Evolutionary conservation across 148 eudicot genomes (phyloP).

Genomic region (Persicaria maculosa): DNA sequence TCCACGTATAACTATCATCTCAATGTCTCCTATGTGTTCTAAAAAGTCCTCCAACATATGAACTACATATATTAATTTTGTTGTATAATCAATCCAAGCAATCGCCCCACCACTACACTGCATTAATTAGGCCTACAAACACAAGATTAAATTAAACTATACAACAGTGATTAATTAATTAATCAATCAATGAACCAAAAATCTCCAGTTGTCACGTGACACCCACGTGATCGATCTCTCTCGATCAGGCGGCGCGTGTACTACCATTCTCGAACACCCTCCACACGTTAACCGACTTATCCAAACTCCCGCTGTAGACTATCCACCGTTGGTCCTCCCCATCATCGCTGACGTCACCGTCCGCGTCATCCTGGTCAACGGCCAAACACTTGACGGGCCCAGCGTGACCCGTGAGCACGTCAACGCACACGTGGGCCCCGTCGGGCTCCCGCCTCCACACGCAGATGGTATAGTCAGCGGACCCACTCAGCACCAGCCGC

Average conservation of each 20-base stretch:
- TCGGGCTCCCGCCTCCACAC: constrained; percentile 7
- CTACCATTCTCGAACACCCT: background rate
- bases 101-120: background rate
- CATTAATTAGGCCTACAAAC: no score
- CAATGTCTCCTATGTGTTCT: no score
- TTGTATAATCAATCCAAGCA: background rate
- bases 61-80: no score
- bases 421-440: constrained; percentile 2
- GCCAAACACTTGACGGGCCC: constrained; percentile 11
- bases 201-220: background rate
- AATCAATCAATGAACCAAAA: background rate
- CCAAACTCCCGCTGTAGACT: constrained; percentile 14
- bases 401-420: background rate
- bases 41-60: no score
- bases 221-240: background rate
- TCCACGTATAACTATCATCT: no score
- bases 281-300: constrained; percentile 11
- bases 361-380: background rate
- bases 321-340: constrained; percentile 9
- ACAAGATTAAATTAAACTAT: no score
- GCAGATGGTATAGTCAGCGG: constrained; percentile 11
- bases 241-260: constrained; percentile 1
- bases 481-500: constrained; percentile 8
- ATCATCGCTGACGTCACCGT: background rate
- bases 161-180: background rate